A percentile compares a stretch with the other conserved stretches of the same genome.
phyloP scores from a whole-genome alignment of 2,329 filamentous ascomycete genomes.

The Ambrosiella xylebori region DNA sequence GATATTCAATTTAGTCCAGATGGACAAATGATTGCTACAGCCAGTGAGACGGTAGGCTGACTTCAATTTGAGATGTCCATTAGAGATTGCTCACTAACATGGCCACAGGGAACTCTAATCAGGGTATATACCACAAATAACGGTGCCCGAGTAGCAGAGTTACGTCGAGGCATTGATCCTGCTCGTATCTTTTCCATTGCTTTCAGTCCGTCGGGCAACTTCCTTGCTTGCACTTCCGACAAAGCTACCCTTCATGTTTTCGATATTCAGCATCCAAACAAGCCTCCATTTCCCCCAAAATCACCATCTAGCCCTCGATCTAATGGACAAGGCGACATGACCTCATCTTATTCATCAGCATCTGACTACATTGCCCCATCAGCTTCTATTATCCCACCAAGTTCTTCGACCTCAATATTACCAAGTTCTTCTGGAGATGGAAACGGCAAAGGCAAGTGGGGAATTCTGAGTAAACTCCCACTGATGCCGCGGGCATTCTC shows the following conservation, averaged over 20 bases:
- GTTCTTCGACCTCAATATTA: slow-evolving; percentile 19
- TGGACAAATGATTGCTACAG: slow-evolving; percentile 69
- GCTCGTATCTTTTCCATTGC: slow-evolving; percentile 75
- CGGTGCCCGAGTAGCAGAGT: slow-evolving; percentile 65
- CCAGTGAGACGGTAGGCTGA: slow-evolving; percentile 48
- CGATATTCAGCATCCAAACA: slow-evolving; percentile 50
- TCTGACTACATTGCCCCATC: not conserved
- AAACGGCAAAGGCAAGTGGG: slow-evolving; percentile 59
- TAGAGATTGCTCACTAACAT: not conserved
- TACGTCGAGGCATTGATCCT: slow-evolving; percentile 75
- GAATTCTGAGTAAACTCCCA: slow-evolving; percentile 65
- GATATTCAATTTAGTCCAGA: slow-evolving; percentile 67
- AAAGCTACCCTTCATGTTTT: slow-evolving; percentile 94
- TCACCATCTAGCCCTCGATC: slow-evolving; percentile 6
- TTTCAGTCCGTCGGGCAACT: slow-evolving; percentile 64
- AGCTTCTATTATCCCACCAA: not conserved
- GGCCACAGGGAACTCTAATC: slow-evolving; percentile 53
- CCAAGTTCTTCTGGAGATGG: slow-evolving; percentile 21
- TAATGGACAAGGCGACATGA: slow-evolving; percentile 4
- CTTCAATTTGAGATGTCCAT: not conserved
- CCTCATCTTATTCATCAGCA: slow-evolving; percentile 14
- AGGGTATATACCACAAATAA: slow-evolving; percentile 69
- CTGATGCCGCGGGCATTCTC: slow-evolving; percentile 75
- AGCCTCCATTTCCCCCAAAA: slow-evolving; percentile 15
- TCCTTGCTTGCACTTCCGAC: slow-evolving; percentile 85